Percentiles rank a stretch among this genome's conserved stretches.
Conservation (phyloP, 2,329 filamentous ascomycete genomes). For the Onygenales sp. region DNA sequence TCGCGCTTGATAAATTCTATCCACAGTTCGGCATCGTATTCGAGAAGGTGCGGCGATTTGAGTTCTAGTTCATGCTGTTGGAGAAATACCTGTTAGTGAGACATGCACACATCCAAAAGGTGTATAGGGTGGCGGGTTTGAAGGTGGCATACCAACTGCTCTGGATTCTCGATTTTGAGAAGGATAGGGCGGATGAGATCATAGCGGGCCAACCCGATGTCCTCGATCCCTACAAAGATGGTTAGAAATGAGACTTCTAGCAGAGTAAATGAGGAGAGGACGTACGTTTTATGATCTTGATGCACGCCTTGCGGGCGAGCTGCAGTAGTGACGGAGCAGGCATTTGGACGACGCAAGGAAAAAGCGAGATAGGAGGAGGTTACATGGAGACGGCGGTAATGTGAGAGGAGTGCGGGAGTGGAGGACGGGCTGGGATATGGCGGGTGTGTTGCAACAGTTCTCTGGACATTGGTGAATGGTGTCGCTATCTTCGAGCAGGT, state of each 20-base stretch:
- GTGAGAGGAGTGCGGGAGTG: not conserved
- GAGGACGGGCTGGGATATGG: not conserved
- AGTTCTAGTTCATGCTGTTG: conserved; percentile 53
- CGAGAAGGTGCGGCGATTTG: conserved; percentile 66
- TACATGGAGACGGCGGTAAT: not conserved
- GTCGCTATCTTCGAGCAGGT: not conserved
- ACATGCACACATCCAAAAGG: not conserved
- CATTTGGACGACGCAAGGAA: conserved; percentile 16
- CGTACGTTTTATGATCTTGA: conserved; percentile 30
- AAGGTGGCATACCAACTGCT: conserved; percentile 55
- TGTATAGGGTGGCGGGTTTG: not conserved
- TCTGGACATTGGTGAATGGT: not conserved
- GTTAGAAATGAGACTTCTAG: not conserved
- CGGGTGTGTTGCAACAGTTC: not conserved
- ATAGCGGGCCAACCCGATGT: conserved; percentile 65
- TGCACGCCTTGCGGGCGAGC: conserved; percentile 26
- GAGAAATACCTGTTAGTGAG: not conserved
- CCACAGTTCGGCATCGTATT: conserved; percentile 66
- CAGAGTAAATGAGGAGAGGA: not conserved
- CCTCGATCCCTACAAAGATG: conserved; percentile 44
- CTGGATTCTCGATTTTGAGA: conserved; percentile 58
- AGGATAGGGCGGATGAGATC: conserved; percentile 59
- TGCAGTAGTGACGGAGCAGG: conserved; percentile 25
- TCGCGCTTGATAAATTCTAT: conserved; percentile 66
- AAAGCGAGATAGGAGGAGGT: not conserved